Percentiles rank a stretch among this genome's conserved stretches.
Conservation (phyloP, 139 green algal species). For the Dunaliella primolecta region DNA sequence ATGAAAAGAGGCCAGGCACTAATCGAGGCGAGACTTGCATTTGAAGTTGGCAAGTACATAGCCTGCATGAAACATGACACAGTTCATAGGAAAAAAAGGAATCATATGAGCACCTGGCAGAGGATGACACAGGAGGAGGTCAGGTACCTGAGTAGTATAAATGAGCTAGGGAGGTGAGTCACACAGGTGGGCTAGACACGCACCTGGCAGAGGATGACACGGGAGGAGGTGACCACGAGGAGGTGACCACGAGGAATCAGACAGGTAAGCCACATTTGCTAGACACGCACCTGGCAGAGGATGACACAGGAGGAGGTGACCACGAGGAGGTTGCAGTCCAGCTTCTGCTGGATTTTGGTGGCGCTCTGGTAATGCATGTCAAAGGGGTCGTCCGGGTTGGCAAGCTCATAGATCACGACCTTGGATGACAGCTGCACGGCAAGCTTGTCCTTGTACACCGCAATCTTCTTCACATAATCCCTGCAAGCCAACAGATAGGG, state of each 20-base stretch:
- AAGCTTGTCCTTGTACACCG: conserved; percentile 77
- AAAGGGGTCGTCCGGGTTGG: conserved; percentile 36
- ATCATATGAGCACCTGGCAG: conserved; percentile 68
- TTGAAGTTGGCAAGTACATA: no score
- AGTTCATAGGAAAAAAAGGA: no score
- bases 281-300: conserved; percentile 65
- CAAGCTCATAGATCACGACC: conserved; percentile 78
- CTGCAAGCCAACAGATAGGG: conserved; percentile 40
- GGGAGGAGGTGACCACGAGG: conserved; percentile 67
- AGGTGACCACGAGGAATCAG: no score
- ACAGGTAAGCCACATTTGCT: no score
- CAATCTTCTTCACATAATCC: conserved; percentile 81
- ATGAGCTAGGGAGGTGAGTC: conserved; percentile 84
- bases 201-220: conserved; percentile 76
- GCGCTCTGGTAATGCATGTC: conserved; percentile 62
- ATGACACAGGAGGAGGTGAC: conserved; percentile 69
- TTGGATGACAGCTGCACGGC: conserved; percentile 73
- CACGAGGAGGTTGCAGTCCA: conserved; percentile 86
- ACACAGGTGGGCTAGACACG: no score
- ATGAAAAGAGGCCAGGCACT: no score
- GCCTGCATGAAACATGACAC: no score
- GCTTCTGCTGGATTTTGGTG: conserved; percentile 65
- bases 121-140: conserved; percentile 69
- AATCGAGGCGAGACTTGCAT: no score
- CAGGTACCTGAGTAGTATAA: no score